phyloP scores from a whole-genome alignment of 192 early-diverging fungal genomes.

The Mortierella alpina region DNA sequence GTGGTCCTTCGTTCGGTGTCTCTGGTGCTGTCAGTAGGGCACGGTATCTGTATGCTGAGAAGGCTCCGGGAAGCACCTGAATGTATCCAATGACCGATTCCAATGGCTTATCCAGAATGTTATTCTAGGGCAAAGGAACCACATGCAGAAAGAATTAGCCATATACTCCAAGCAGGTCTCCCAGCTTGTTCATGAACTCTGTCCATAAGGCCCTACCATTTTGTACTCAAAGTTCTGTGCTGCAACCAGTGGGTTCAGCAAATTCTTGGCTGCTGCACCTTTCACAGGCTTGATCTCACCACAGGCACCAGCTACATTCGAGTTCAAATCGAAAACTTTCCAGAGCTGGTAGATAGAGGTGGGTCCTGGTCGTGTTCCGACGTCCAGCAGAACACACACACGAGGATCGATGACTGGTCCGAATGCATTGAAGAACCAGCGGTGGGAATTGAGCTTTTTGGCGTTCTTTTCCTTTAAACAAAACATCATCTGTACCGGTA shows the following conservation, averaged over 20 bases:
- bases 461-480: slow-evolving; percentile 90
- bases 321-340: slow-evolving; percentile 82
- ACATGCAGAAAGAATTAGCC: neutral
- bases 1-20: slow-evolving; percentile 64
- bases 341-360: slow-evolving; percentile 82
- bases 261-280: slow-evolving; percentile 63
- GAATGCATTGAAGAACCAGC: slow-evolving; percentile 78
- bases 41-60: slow-evolving; percentile 81
- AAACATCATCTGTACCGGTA: slow-evolving; percentile 81
- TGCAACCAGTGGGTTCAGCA: slow-evolving; percentile 81
- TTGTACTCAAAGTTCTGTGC: slow-evolving; percentile 90
- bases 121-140: slow-evolving; percentile 53
- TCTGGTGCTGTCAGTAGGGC: slow-evolving; percentile 72
- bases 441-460: slow-evolving; percentile 85
- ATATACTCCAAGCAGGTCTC: no score
- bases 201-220: no score
- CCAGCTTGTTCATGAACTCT: no score
- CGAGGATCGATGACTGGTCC: slow-evolving; percentile 66
- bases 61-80: slow-evolving; percentile 86
- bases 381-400: slow-evolving; percentile 77
- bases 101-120: slow-evolving; percentile 82
- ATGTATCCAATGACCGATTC: slow-evolving; percentile 89
- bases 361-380: slow-evolving; percentile 81
- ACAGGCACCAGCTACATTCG: slow-evolving; percentile 82
- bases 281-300: slow-evolving; percentile 82